Conservation (phyloP, 805 yeast species). For the Zygoascus bituminiphila region DNA sequence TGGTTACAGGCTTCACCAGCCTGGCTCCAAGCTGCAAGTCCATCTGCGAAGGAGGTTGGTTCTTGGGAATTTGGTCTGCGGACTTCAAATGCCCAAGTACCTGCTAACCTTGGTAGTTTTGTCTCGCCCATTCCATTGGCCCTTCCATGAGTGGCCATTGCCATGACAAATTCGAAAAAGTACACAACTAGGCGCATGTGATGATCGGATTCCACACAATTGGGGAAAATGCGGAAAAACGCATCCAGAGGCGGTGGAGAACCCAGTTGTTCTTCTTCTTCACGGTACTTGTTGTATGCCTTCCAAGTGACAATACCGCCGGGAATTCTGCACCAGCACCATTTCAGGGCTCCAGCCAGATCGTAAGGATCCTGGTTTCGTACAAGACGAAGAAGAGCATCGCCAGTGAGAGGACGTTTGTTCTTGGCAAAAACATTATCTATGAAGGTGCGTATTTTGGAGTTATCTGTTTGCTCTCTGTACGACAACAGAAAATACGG, state of each 20-base stretch:
- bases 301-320: slow-evolving; percentile 82
- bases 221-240: slow-evolving; percentile 75
- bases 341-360: slow-evolving; percentile 64
- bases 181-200: slow-evolving; percentile 88
- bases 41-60: slow-evolving; percentile 50
- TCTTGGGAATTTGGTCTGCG: slow-evolving; percentile 17
- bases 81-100: slow-evolving; percentile 75
- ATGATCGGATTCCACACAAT: slow-evolving; percentile 70
- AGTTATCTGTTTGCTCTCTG: slow-evolving; percentile 51
- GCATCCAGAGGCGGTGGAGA: slow-evolving; percentile 63
- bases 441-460: slow-evolving; percentile 49
- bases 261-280: slow-evolving; percentile 46
- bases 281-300: slow-evolving; percentile 45
- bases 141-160: slow-evolving; percentile 70
- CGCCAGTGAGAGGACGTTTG: slow-evolving; percentile 38
- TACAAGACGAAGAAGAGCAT: slow-evolving; percentile 38
- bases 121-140: slow-evolving; percentile 72
- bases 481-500: slow-evolving; percentile 73
- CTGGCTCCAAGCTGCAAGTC: slow-evolving; percentile 67
- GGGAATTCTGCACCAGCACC: slow-evolving; percentile 77
- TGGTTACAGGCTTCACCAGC: slow-evolving; percentile 85
- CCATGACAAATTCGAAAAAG: slow-evolving; percentile 70
- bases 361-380: slow-evolving; percentile 48
- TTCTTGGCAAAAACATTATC: slow-evolving; percentile 54
- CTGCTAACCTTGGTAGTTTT: slow-evolving; percentile 72